Evolutionary conservation across 1,284 basidiomycete genomes (phyloP).

Genomic region (Pulchroboletus neoregius): DNA sequence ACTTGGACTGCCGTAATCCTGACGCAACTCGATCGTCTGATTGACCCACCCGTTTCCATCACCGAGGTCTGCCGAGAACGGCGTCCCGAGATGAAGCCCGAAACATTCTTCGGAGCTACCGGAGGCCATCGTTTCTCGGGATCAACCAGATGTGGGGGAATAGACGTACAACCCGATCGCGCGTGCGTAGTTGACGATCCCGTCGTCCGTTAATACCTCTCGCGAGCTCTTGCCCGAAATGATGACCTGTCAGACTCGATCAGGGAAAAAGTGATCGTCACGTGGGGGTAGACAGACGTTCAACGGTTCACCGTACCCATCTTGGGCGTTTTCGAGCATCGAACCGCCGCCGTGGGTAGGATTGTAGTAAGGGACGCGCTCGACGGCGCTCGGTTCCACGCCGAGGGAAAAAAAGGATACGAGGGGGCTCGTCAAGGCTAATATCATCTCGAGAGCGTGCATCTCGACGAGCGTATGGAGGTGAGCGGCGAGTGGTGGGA

Average conservation of each 20-base stretch:
- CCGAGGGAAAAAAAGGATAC: slow-evolving; percentile 5
- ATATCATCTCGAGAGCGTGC: slow-evolving; percentile 9
- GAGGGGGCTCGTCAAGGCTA: slow-evolving; percentile 5
- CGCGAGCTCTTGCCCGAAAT: slow-evolving; percentile 54
- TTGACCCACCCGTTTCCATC: slow-evolving; percentile 53
- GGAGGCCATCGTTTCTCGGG: background rate
- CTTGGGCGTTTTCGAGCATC: slow-evolving; percentile 46
- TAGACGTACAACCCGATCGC: slow-evolving; percentile 62
- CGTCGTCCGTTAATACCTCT: slow-evolving; percentile 50
- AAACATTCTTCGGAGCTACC: slow-evolving; percentile 62
- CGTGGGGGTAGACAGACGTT: slow-evolving; percentile 41
- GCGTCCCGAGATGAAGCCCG: slow-evolving; percentile 55
- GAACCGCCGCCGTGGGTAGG: slow-evolving; percentile 49
- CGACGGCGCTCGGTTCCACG: background rate
- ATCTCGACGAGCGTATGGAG: slow-evolving; percentile 3
- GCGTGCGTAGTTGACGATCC: slow-evolving; percentile 55
- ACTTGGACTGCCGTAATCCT: slow-evolving; percentile 49
- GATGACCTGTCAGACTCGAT: slow-evolving; percentile 41
- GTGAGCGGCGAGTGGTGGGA: background rate
- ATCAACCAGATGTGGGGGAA: no score
- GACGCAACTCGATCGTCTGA: slow-evolving; percentile 54
- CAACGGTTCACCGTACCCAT: slow-evolving; percentile 54
- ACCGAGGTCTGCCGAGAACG: slow-evolving; percentile 59
- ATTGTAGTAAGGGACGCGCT: slow-evolving; percentile 39
- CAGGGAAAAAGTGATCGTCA: background rate